A percentile compares a stretch with the other conserved stretches of the same genome.
phyloP scores from a whole-genome alignment of 305 asterid genomes.

The Fraxinus velutina region DNA sequence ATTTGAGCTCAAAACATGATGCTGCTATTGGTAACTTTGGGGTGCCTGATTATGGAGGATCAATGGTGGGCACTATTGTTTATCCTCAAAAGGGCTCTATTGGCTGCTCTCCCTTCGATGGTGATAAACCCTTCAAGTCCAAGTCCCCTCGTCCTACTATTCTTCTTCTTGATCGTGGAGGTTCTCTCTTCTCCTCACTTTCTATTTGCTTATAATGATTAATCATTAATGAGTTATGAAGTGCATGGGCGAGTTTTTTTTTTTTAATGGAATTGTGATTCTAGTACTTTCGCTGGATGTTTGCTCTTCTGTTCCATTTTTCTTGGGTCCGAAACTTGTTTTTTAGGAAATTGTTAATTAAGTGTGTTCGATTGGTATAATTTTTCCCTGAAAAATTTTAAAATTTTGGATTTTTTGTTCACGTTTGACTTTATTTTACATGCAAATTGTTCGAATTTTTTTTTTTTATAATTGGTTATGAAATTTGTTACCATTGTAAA shows the following conservation, averaged over 20 bases:
- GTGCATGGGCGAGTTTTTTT: background rate
- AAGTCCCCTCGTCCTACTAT: slow-evolving; percentile 63
- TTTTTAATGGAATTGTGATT: background rate
- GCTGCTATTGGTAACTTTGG: slow-evolving; percentile 93
- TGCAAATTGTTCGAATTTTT: too few relatives aligned
- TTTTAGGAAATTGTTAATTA: too few relatives aligned
- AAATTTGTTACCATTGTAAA: too few relatives aligned
- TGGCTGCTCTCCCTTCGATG: slow-evolving; percentile 64
- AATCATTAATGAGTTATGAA: background rate
- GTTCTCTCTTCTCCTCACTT: slow-evolving; percentile 22
- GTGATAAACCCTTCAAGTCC: slow-evolving; percentile 71
- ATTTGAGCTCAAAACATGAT: slow-evolving; percentile 60
- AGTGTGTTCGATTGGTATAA: too few relatives aligned
- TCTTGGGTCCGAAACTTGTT: too few relatives aligned
- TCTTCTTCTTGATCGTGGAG: slow-evolving; percentile 93
- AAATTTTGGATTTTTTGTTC: too few relatives aligned
- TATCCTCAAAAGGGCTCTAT: slow-evolving; percentile 47
- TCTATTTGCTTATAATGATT: background rate
- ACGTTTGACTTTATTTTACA: too few relatives aligned
- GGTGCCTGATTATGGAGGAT: slow-evolving; percentile 89
- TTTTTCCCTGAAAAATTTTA: too few relatives aligned
- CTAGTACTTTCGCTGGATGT: background rate
- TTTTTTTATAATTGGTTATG: too few relatives aligned
- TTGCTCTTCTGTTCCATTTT: background rate
- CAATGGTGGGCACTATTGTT: slow-evolving; percentile 57